phyloP scores from a whole-genome alignment of 371 early-diverging fungal species.

The Circinella minor region DNA sequence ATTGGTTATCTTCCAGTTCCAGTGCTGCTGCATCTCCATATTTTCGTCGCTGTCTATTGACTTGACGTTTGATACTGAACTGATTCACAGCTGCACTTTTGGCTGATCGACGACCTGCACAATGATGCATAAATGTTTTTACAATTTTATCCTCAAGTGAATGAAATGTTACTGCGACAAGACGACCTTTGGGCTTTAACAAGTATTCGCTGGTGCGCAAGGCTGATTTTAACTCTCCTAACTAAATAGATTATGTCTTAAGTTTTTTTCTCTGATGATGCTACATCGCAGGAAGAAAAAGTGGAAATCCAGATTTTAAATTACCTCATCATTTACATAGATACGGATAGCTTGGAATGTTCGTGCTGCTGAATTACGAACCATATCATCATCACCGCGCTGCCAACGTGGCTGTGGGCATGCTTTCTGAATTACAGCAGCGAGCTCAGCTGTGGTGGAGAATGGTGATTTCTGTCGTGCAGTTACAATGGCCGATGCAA shows the following conservation, averaged over 20 bases:
- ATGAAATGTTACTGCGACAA: conserved; percentile 75
- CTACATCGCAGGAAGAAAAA: not conserved
- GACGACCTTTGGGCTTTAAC: conserved; percentile 56
- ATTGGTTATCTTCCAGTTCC: not conserved
- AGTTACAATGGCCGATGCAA: conserved; percentile 67
- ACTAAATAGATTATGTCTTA: conserved; percentile 20
- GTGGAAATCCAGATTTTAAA: not conserved
- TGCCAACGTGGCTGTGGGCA: conserved; percentile 58
- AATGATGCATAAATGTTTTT: conserved; percentile 63
- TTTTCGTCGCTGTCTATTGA: conserved; percentile 31
- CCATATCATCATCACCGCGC: conserved; percentile 49
- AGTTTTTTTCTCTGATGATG: too few species aligned
- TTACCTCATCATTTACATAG: conserved; percentile 73
- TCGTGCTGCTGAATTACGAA: conserved; percentile 57
- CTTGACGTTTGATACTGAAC: conserved; percentile 40
- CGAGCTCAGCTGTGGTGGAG: conserved; percentile 58
- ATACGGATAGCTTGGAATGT: conserved; percentile 70
- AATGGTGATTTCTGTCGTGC: conserved; percentile 58
- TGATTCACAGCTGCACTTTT: conserved; percentile 36
- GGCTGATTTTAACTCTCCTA: conserved; percentile 58
- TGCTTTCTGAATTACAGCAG: conserved; percentile 55
- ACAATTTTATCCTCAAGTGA: conserved; percentile 76
- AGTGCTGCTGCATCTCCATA: conserved; percentile 14
- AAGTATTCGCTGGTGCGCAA: conserved; percentile 58
- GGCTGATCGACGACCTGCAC: conserved; percentile 34